phyloP scores from a whole-genome alignment of 192 early-diverging fungal genomes.

The Spizellomyces punctatus region DNA sequence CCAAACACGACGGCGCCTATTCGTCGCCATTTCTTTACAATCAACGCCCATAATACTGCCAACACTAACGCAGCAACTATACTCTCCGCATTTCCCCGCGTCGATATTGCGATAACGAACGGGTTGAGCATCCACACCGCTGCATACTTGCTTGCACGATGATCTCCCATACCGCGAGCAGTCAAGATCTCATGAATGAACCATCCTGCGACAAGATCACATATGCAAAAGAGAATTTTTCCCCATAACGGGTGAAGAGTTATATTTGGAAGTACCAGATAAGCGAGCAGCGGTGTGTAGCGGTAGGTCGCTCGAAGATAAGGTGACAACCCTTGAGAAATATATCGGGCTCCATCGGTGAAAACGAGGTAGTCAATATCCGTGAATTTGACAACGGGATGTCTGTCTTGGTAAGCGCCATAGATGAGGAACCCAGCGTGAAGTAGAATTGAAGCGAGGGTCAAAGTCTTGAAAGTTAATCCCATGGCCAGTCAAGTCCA shows the following conservation, averaged over 20 bases:
- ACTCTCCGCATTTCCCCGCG: slow-evolving; percentile 91
- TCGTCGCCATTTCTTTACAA: slow-evolving; percentile 3
- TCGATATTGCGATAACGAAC: slow-evolving; percentile 94
- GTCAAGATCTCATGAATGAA: slow-evolving; percentile 51
- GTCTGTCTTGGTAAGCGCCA: slow-evolving; percentile 85
- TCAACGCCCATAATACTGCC: slow-evolving; percentile 70
- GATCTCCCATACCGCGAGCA: background rate
- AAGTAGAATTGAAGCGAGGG: slow-evolving; percentile 16
- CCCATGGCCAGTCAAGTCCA: background rate
- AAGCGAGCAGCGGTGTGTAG: slow-evolving; percentile 96
- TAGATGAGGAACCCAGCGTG: slow-evolving; percentile 55
- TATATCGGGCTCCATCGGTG: slow-evolving; percentile 86
- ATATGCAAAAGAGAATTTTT: slow-evolving; percentile 87
- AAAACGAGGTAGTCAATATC: slow-evolving; percentile 98
- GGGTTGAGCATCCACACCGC: slow-evolving; percentile 92
- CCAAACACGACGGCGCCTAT: slow-evolving; percentile 74
- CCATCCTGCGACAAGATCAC: slow-evolving; percentile 78
- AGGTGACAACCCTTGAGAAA: slow-evolving; percentile 73
- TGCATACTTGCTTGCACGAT: slow-evolving; percentile 13
- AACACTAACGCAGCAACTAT: slow-evolving; percentile 80
- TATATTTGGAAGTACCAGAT: slow-evolving; percentile 79
- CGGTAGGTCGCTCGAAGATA: slow-evolving; percentile 93
- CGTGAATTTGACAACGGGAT: slow-evolving; percentile 94
- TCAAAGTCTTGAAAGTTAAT: background rate
- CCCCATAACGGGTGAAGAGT: slow-evolving; percentile 76